These are phyloP conservation scores for Mycena crocata DNA, from an alignment of 768 basidiomycete species.

Conservation along the genomic window DNA sequence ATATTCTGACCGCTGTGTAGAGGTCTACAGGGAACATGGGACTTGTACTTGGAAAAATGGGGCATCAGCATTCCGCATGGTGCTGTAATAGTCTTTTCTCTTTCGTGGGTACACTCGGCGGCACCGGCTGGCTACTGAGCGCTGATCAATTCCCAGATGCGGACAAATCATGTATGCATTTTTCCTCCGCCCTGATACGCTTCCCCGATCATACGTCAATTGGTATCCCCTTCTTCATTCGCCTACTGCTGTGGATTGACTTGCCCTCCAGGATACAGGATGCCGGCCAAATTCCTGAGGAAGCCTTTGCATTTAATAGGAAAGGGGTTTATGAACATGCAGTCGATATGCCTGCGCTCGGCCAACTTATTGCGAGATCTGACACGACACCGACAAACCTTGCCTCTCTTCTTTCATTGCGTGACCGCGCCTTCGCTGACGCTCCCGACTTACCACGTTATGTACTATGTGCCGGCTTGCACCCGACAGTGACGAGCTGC, in stretches of 20 bases:
- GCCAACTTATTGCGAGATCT: conserved; percentile 60
- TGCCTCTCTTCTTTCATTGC: conserved; percentile 58
- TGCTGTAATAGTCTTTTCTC: conserved; percentile 25
- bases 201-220: conserved; percentile 76
- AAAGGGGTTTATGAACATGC: conserved; percentile 67
- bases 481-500: conserved; percentile 78
- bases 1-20: conserved; percentile 43
- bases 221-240: conserved; percentile 5
- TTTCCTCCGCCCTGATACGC: conserved; percentile 38
- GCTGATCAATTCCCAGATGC: conserved; percentile 1
- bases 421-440: conserved; percentile 49
- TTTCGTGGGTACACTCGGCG: conserved; percentile 10
- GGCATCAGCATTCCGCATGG: conserved; percentile 31
- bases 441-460: conserved; percentile 62
- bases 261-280: conserved; percentile 66
- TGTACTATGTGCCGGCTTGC: conserved; percentile 77
- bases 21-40: conserved; percentile 78
- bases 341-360: conserved; percentile 68
- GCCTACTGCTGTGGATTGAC: not conserved
- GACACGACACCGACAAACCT: conserved; percentile 67
- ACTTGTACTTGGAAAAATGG: conserved; percentile 56
- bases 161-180: conserved; percentile 33
- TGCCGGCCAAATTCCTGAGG: conserved; percentile 72
- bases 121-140: no score
- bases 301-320: conserved; percentile 70